Percentiles rank a stretch among this genome's conserved stretches.
Conservation (phyloP, 2,329 filamentous ascomycete species). For the Colletotrichum chrysophilum region DNA sequence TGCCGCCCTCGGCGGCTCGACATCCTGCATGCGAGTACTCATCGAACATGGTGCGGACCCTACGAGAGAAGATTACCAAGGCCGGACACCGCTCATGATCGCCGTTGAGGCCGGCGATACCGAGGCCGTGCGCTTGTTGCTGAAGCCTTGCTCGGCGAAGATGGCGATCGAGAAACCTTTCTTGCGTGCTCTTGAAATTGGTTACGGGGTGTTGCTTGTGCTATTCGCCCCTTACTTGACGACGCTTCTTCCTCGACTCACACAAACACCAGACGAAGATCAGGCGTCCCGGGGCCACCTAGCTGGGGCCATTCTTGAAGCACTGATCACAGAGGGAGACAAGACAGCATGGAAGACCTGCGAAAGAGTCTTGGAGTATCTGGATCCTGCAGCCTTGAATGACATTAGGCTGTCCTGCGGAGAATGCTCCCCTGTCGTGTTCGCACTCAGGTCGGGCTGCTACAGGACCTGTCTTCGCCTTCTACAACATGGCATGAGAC, state of each 20-base stretch:
- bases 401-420: background rate
- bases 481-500: background rate
- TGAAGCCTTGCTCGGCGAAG: background rate
- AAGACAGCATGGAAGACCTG: background rate
- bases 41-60: conserved; percentile 2
- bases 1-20: background rate
- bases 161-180: background rate
- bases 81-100: background rate
- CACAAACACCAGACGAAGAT: background rate
- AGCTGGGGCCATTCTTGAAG: background rate
- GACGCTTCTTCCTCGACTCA: background rate
- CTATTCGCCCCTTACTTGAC: background rate
- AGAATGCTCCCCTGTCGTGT: background rate
- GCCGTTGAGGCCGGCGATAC: background rate
- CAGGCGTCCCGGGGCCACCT: background rate
- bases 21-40: background rate
- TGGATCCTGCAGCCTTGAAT: background rate
- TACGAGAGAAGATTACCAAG: background rate
- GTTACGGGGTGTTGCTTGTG: background rate
- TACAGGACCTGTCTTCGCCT: background rate
- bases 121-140: background rate
- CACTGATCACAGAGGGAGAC: background rate
- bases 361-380: background rate
- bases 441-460: background rate
- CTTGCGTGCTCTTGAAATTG: background rate